Base-by-base conservation (phyloP, 2,329 filamentous ascomycete genomes). In the Ophiostoma himal-ulmi region DNA sequence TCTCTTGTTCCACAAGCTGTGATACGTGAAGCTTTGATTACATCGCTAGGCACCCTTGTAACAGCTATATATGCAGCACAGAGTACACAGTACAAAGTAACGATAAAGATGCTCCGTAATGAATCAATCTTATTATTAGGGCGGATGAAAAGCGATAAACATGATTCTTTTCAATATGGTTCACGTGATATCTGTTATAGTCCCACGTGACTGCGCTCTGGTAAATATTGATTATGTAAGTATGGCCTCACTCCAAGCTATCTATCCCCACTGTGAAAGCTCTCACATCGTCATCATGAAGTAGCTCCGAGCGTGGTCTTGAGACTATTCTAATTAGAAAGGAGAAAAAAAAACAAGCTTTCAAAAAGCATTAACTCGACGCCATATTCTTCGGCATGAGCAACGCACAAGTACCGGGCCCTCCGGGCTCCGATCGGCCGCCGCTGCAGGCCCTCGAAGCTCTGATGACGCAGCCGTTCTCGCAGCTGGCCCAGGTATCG, bases 401-500 rank as follows among this genome's bases (percentile, higher is more conserved):
- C 36, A 26, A 14, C 30, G 17, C 57, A 64, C 30, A 64, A 39
- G 39, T 7, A 36, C 66, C 20, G 44, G n/a, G 30, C 3, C 57
- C 11, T 13, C 30, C 30, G 26, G 57, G 30, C 13, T 36, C 13
- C 11, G 57, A 64, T 14, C 57, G 30, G 7, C 30, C 57, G 13
- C 30, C 57, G 57, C 57, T 36, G 57, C 57, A 14, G 26, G 30
- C 68, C 22, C 14, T 72, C 68, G 68, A 34, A 22, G 4, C 36
- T 5, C 36, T 39, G 34, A n/a, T 39, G 62, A 39, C 5, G 1
- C 20, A 22, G 10, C 48, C 60, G 8, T 20, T 65, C 20, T 41
- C 52, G 13, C 70, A 73, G 39, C 67, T 71, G 20, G 73, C 71
- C 20, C 62, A 41, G 34, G 57, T 72, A 6, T 36, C 69, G n/a